Percentiles rank a stretch among this genome's conserved stretches.
phyloP scores from a whole-genome alignment of 768 basidiomycete genomes.

The Rhodosporidiobolus odoratus region DNA sequence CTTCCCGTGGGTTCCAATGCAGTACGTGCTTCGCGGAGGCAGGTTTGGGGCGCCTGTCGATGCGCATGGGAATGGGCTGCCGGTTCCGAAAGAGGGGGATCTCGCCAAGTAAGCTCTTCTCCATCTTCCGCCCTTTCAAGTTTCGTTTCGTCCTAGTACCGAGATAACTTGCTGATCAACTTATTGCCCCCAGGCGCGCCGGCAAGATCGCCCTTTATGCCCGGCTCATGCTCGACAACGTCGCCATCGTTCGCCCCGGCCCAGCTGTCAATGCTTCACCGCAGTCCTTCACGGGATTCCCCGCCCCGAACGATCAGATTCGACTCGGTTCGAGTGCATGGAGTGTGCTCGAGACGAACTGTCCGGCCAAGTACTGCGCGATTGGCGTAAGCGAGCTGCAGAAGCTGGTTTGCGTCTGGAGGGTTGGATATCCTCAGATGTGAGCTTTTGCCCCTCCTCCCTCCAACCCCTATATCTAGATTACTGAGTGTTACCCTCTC shows the following conservation, averaged over 20 bases:
- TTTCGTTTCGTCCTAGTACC: not conserved
- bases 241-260: not conserved
- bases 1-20: constrained; percentile 16
- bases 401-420: constrained; percentile 8
- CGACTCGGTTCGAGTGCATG: not conserved
- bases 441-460: not conserved
- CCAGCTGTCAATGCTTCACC: not conserved
- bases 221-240: not conserved
- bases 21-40: constrained; percentile 10
- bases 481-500: too few species aligned
- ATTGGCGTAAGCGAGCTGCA: constrained; percentile 4
- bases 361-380: not conserved
- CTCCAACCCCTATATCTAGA: not conserved
- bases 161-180: not conserved
- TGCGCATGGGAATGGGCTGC: not conserved
- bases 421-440: constrained; percentile 8
- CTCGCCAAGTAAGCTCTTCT: not conserved
- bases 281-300: not conserved
- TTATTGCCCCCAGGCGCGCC: not conserved
- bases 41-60: not conserved
- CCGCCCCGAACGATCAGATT: not conserved
- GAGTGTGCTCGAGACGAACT: not conserved
- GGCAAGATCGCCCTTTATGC: not conserved
- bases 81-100: not conserved
- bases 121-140: not conserved